Evolutionary conservation across 2,329 filamentous ascomycete species (phyloP), one percentile per base, ranked within the genome.

Genomic region (Fusarium zealandicum): DNA sequence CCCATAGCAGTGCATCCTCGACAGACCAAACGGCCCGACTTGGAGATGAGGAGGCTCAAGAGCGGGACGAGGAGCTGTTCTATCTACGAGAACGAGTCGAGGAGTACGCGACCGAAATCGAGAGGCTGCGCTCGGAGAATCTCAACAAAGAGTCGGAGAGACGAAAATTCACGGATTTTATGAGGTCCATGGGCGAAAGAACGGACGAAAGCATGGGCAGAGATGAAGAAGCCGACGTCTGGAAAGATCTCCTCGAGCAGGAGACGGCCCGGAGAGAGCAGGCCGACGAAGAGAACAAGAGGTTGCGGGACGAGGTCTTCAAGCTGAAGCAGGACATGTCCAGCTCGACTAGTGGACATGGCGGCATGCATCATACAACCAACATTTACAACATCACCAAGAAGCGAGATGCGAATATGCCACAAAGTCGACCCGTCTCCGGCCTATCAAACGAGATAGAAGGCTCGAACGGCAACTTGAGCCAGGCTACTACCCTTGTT

Each of bases 211-310:
- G 72, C 35, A 70, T 83, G 6, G 80, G 79, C 3, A 76, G 80
- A 10, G 81, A 87, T 57, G 85, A 87, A 61, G 83, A 87, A 64
- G 80, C 90, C 70, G 92, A 96, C 58, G 93, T 97, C 73, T 96
- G 92, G 89, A 96, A 96, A 72, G 93, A 97, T 66, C 84, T 98
- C 57, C 83, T 97, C 20, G 92, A 97, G 69, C 91, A 95, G 61
- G 95, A 99, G 73, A 95, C 90, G 3, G 89, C 89, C 4, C 86
- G 92, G 25, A 86, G 93, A 52, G 93, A 97, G 73, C 90, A 96
- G 73, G 86, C 90, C 0, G 93, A 98, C 63, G 91, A 96, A 35
- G 93, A 98, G 62, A 93, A 93, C 64, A 87, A 88, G 61, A 87
- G 83, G 65, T 82, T 98, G 13, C 86, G 91, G 6, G 92, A 96